These are phyloP conservation scores for Trichocladium antarcticum DNA, from an alignment of 495 filamentous ascomycete species.

Conservation along the genomic window DNA sequence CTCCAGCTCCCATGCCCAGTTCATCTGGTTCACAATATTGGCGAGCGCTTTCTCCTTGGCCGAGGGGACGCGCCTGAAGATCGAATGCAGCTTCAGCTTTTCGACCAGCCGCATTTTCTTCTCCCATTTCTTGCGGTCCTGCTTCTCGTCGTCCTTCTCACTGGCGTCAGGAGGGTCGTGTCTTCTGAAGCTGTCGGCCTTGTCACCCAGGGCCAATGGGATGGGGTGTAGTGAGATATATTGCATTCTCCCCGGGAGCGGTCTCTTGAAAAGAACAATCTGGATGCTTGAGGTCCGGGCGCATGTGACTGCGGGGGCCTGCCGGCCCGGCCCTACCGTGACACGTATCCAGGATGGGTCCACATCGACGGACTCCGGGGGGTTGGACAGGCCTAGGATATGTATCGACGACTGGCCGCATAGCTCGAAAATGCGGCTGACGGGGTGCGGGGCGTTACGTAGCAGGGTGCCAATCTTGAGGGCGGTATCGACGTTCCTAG, in stretches of 20 bases:
- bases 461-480: constrained; percentile 74
- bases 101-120: constrained; percentile 58
- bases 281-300: constrained; percentile 60
- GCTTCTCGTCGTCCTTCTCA: constrained; percentile 54
- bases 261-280: constrained; percentile 78
- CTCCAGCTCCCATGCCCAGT: constrained; percentile 85
- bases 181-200: constrained; percentile 34
- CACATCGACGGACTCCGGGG: constrained; percentile 39
- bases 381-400: constrained; percentile 73
- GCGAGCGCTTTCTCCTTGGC: constrained; percentile 72
- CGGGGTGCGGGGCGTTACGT: constrained; percentile 70
- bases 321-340: constrained; percentile 44
- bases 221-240: constrained; percentile 90
- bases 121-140: constrained; percentile 41
- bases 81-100: constrained; percentile 80
- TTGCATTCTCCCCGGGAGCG: constrained; percentile 83
- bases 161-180: constrained; percentile 34
- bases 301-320: constrained; percentile 62
- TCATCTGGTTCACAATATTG: constrained; percentile 85
- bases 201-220: constrained; percentile 75
- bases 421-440: constrained; percentile 67
- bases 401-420: constrained; percentile 76
- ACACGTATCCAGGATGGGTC: constrained; percentile 63
- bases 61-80: constrained; percentile 61
- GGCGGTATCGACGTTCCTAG: constrained; percentile 72